Conservation (phyloP, 2,329 filamentous ascomycete genomes). For the Bretziella fagacearum region DNA sequence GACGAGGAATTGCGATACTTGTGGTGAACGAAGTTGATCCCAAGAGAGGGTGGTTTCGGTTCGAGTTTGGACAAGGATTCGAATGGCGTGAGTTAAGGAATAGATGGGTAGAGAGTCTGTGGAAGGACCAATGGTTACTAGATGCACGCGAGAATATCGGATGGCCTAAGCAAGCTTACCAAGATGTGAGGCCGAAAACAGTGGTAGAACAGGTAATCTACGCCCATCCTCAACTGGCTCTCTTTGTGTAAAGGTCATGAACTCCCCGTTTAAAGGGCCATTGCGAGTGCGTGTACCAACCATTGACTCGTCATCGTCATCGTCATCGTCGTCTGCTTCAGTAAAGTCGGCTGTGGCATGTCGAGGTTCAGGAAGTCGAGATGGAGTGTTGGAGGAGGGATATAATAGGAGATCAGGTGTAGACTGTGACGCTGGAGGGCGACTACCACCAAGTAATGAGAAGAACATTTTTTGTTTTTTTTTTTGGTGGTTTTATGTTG, state of each 20-base stretch:
- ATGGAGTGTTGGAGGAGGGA: conserved; percentile 17
- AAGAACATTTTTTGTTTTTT: conserved; percentile 10
- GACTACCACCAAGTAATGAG: conserved; percentile 1
- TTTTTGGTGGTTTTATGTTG: background rate
- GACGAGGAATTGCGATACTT: conserved; percentile 86
- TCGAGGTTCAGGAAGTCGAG: conserved; percentile 21
- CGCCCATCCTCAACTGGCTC: conserved; percentile 15
- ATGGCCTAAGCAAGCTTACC: conserved; percentile 31
- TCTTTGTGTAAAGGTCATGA: conserved; percentile 14
- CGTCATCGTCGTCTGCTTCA: conserved; percentile 40
- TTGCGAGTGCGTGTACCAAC: conserved; percentile 20
- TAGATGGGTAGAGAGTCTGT: conserved; percentile 76
- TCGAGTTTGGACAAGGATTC: conserved; percentile 63
- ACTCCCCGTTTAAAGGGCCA: conserved; percentile 15
- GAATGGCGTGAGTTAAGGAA: conserved; percentile 76
- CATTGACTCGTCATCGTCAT: conserved; percentile 23
- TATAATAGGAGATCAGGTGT: conserved; percentile 9
- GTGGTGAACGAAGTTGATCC: conserved; percentile 90
- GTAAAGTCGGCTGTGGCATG: conserved; percentile 50
- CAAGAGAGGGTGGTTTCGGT: conserved; percentile 87
- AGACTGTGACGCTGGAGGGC: conserved; percentile 9
- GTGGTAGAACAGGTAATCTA: conserved; percentile 40
- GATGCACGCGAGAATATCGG: background rate
- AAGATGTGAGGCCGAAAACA: conserved; percentile 65
- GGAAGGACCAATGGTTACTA: conserved; percentile 6